phyloP scores from a whole-genome alignment of 1,284 basidiomycete genomes.

The Cystobasidium pallidum region DNA sequence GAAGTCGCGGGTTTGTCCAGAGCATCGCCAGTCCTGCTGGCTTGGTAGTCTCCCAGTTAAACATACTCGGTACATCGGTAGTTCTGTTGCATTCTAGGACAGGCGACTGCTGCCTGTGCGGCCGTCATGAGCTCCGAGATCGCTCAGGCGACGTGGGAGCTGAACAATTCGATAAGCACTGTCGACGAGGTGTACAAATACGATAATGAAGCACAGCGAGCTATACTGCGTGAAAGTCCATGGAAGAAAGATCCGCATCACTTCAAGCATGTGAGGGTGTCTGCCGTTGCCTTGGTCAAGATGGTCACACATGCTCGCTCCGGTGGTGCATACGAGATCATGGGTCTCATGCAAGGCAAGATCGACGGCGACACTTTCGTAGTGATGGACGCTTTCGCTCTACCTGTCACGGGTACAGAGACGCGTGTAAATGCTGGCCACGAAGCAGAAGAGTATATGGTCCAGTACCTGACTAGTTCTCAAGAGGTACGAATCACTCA shows the following conservation, averaged over 20 bases:
- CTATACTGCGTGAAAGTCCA: slow-evolving; percentile 71
- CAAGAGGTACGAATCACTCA: slow-evolving; percentile 64
- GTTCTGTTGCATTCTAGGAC: not conserved
- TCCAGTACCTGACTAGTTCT: slow-evolving; percentile 80
- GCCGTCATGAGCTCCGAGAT: slow-evolving; percentile 54
- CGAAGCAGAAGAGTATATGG: slow-evolving; percentile 99
- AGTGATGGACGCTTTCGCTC: slow-evolving; percentile 92
- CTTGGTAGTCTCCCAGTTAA: not conserved
- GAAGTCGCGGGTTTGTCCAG: not conserved
- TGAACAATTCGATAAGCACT: slow-evolving; percentile 71
- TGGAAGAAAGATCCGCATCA: slow-evolving; percentile 90
- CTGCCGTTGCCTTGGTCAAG: slow-evolving; percentile 93
- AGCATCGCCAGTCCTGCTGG: slow-evolving; percentile 4
- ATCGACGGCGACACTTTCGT: slow-evolving; percentile 82
- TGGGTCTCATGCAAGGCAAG: slow-evolving; percentile 99
- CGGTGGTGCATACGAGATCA: slow-evolving; percentile 96
- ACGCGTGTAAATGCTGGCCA: slow-evolving; percentile 95
- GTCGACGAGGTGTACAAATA: slow-evolving; percentile 59
- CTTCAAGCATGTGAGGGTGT: slow-evolving; percentile 93
- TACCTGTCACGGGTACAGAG: slow-evolving; percentile 98
- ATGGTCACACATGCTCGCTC: slow-evolving; percentile 99
- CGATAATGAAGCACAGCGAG: slow-evolving; percentile 71
- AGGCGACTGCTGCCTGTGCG: not conserved
- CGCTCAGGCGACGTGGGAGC: slow-evolving; percentile 79
- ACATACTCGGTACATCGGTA: not conserved